Evolutionary conservation across 116 monocot genomes (phyloP), one percentile per base, ranked within the genome.

Genomic region (Phalaenopsis hybrid): DNA sequence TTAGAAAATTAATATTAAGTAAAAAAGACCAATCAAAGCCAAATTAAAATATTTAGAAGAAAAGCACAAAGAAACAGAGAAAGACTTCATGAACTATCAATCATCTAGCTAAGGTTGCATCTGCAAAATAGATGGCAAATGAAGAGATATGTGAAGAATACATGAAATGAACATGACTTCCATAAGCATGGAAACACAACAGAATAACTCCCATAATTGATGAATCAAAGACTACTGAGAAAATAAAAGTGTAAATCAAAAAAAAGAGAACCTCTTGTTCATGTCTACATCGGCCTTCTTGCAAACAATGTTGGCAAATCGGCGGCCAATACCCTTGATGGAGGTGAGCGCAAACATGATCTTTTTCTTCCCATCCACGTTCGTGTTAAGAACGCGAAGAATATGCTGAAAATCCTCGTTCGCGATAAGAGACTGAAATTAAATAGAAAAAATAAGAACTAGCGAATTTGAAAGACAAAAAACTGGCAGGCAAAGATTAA

Each of bases 381-480:
- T 79, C 3, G 51, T 79, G 79, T 79, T 79, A 21, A 57, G 57
- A 79, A 79, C 79, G 34, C 79, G 79, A 79, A 79, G 79, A 79
- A 79, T 79, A 57, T 79, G 79, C 25, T 79, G 79, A 16, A 79
- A 79, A 79, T 79, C 51, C 37, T 79, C 79, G 58, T 58, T 58
- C 5, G 77, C 82, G 65, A 82, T 76, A 9, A 46, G 58, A 6
- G 72, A 72, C 72, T 72, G 72, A 13, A 72, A 72, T 34, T 16
- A 21, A 16, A 70, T 6, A 70, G 23, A 11, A 2, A 31, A 33
- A 70, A 33, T 70, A 13, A 31, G 37, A 72, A 13, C 9, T 16
- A 41, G 13, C 15, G 11, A 37, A 34, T 21, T 15, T 37, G 72
- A 72, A 12, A 15, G 15, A 55, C 13, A 13, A 12, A 72, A 37